Conservation (phyloP, 1,139 yeast genomes). For the Diutina pseudorugosa region DNA sequence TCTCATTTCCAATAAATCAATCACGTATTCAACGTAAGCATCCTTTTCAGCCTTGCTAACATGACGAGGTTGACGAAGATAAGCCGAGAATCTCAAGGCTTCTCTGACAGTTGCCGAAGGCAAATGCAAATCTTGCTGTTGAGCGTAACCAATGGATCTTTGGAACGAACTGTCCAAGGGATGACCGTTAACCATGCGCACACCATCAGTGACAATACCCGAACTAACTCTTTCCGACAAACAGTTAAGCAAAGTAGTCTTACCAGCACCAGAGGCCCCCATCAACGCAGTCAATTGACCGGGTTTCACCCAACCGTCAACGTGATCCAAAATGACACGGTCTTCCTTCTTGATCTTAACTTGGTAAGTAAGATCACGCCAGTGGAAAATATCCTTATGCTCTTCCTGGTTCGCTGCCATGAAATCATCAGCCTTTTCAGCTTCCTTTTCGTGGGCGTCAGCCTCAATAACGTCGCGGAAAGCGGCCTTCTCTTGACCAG, state of each 20-base stretch:
- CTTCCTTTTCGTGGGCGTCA: slow-evolving; percentile 8
- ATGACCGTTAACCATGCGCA: slow-evolving; percentile 62
- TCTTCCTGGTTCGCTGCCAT: neutral
- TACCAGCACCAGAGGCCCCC: slow-evolving; percentile 91
- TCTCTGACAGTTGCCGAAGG: slow-evolving; percentile 71
- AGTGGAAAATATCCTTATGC: slow-evolving; percentile 18
- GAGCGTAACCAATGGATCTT: slow-evolving; percentile 74
- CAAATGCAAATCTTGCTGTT: slow-evolving; percentile 71
- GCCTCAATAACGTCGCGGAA: neutral
- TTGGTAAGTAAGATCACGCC: slow-evolving; percentile 26
- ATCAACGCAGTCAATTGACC: slow-evolving; percentile 25
- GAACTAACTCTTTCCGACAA: slow-evolving; percentile 67
- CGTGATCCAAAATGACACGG: slow-evolving; percentile 11
- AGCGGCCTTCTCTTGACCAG: neutral
- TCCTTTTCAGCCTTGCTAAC: slow-evolving; percentile 49
- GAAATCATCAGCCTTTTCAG: slow-evolving; percentile 10
- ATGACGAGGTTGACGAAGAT: slow-evolving; percentile 53
- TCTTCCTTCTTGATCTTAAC: slow-evolving; percentile 12
- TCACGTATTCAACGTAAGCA: slow-evolving; percentile 60
- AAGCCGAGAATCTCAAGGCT: slow-evolving; percentile 60
- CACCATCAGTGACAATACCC: slow-evolving; percentile 64
- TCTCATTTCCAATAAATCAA: slow-evolving; percentile 59
- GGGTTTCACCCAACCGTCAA: slow-evolving; percentile 14
- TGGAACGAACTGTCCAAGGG: slow-evolving; percentile 63
- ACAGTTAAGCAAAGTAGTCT: slow-evolving; percentile 65